Evolutionary conservation across 78 protist genomes (phyloP).

Genomic region (Protostelium mycophagum): DNA sequence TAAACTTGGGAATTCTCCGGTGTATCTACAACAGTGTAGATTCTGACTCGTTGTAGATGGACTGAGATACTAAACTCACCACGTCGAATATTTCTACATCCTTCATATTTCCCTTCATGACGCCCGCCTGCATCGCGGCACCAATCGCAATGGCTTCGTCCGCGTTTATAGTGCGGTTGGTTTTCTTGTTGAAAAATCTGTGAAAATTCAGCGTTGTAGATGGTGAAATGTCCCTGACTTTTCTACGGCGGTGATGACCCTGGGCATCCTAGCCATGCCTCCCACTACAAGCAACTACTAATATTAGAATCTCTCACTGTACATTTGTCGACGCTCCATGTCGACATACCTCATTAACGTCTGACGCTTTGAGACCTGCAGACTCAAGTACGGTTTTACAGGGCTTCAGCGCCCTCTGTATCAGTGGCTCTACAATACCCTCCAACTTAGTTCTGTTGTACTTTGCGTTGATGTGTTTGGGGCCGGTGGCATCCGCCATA

Average conservation of each 20-base stretch:
- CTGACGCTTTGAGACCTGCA: constrained; percentile 71
- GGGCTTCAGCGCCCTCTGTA: constrained; percentile 85
- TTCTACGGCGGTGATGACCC: constrained; percentile 69
- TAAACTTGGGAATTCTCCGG: no score
- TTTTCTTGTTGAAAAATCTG: constrained; percentile 73
- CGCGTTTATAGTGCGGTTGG: constrained; percentile 98
- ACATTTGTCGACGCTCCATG: no score
- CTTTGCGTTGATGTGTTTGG: constrained; percentile 90
- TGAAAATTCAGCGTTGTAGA: neutral
- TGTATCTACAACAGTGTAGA: no score
- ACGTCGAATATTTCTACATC: constrained; percentile 67
- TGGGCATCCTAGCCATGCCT: constrained; percentile 98
- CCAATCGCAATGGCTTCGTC: constrained; percentile 99
- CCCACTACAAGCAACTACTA: constrained; percentile 83
- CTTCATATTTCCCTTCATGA: constrained; percentile 82
- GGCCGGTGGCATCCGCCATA: constrained; percentile 94
- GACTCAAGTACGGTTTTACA: constrained; percentile 88
- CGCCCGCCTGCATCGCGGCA: constrained; percentile 99
- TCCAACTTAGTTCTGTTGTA: constrained; percentile 86
- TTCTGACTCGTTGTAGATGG: neutral
- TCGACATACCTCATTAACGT: constrained; percentile 96
- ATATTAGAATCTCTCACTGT: neutral
- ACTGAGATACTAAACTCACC: neutral
- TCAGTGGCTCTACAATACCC: constrained; percentile 67
- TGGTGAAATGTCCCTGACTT: constrained; percentile 66